Evolutionary conservation across 148 eudicot genomes (phyloP).

Genomic region (Heliamphora exappendiculata): DNA sequence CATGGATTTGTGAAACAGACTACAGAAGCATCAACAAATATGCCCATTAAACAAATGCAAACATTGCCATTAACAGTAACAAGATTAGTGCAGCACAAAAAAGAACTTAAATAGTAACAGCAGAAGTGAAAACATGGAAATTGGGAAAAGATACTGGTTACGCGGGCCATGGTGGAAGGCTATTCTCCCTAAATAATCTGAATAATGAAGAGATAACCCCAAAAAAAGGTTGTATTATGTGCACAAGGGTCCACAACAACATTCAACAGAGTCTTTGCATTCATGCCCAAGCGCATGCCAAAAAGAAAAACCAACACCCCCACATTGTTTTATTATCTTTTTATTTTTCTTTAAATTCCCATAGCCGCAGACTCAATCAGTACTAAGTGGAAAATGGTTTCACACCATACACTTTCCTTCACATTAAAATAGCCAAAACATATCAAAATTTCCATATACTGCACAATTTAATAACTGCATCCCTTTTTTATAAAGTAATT

Average conservation of each 20-base stretch:
- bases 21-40: slow-evolving; percentile 16
- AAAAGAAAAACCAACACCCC: neutral
- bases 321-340: neutral
- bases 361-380: neutral
- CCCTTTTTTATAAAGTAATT: neutral
- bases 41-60: neutral
- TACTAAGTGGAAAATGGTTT: neutral
- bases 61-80: neutral
- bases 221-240: neutral
- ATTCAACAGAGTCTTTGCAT: neutral
- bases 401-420: neutral
- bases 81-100: neutral
- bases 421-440: neutral
- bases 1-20: slow-evolving; percentile 93
- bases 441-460: neutral
- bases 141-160: no score
- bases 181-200: no score
- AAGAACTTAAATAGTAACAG: neutral
- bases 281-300: neutral
- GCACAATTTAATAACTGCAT: neutral
- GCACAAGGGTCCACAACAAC: neutral
- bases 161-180: no score
- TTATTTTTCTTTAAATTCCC: neutral
- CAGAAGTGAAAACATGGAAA: neutral
- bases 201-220: no score